Evolutionary conservation across 768 basidiomycete genomes (phyloP), one percentile per base, ranked within the genome.

Genomic region (Amanita rimosa): DNA sequence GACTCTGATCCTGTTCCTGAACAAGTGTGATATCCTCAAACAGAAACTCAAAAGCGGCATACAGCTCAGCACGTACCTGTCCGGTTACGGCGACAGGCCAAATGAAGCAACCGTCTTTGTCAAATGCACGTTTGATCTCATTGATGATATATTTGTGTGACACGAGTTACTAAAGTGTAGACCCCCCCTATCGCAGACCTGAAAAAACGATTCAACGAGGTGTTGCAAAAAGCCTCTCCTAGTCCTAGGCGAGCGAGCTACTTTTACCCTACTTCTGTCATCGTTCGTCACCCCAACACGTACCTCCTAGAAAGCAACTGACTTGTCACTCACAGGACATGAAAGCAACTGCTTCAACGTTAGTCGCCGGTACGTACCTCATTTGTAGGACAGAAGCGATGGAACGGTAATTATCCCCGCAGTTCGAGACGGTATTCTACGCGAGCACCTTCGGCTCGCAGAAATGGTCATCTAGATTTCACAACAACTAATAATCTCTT

Each of bases 1-100:
- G 9, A 80, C 78, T 48, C 69, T 86, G 49, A 76, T 86, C 40
- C 69, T 85, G 19, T 88, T 88, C 62, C 64, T 86, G 49, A 88
- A 88, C 60, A 88, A 88, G 52, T 74, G 75, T 51, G 85, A 88
- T 52, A 60, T 86, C 3, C 64, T 87, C 2, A 66, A 74, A 52
- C 60, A 69, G 55, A 72, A 72, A 48, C 64, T 83, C 24, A 61
- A 63, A 24, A 57, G 59, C 1, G 79, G 79, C 0, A 64, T 74
- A 11, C 57, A 61, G 56, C 72, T 85, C 13, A 72, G 65, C 17
- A 67, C 69, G 9, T 79, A 72, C 58, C 65, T 87, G 19, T 72
- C 79, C 1, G 76, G 78, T 10, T 86, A 75, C 53, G 83, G 79
- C 0, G 71, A 79, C 34, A 62, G 81, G 36, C 65, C 74, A 7